Conservation (phyloP, 805 yeast genomes). For the Yamadazyma insecticola region DNA sequence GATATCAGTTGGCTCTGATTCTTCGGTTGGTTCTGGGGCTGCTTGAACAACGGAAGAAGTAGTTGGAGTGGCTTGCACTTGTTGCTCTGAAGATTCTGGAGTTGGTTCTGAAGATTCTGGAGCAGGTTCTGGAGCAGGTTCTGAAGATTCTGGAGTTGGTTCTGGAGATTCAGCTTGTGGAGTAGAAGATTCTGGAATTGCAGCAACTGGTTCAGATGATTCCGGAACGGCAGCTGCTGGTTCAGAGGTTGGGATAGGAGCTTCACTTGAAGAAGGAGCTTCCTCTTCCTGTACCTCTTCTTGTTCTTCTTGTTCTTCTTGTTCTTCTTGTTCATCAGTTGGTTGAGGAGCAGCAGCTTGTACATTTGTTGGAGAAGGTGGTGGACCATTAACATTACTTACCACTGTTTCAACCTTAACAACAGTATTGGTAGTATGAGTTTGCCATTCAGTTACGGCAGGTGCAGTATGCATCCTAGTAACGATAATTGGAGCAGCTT, state of each 20-base stretch:
- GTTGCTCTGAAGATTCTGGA: constrained; percentile 2
- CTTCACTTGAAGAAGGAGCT: constrained; percentile 7
- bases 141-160: constrained; percentile 5
- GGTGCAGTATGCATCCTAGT: constrained; percentile 24
- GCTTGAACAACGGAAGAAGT: constrained; percentile 6
- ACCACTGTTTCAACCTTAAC: constrained; percentile 12
- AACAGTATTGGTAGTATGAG: constrained; percentile 16
- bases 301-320: no score
- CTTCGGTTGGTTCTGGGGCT: neutral
- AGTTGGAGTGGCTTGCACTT: constrained; percentile 5
- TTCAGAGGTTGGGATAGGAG: constrained; percentile 11
- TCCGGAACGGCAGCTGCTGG: constrained; percentile 8
- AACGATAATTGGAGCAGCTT: constrained; percentile 22
- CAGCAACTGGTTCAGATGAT: constrained; percentile 5
- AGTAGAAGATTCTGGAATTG: constrained; percentile 7
- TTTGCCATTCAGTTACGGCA: constrained; percentile 20
- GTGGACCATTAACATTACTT: constrained; percentile 15
- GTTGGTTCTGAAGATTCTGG: constrained; percentile 5
- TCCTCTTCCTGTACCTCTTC: no score
- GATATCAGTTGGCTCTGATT: no score
- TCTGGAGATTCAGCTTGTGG: constrained; percentile 6
- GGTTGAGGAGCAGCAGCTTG: constrained; percentile 4
- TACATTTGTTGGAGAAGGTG: constrained; percentile 10
- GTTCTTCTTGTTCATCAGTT: constrained; percentile 1
- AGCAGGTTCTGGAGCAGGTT: constrained; percentile 5